Conservation (phyloP, 73 alveolate species). For the Stentor roeselii region DNA sequence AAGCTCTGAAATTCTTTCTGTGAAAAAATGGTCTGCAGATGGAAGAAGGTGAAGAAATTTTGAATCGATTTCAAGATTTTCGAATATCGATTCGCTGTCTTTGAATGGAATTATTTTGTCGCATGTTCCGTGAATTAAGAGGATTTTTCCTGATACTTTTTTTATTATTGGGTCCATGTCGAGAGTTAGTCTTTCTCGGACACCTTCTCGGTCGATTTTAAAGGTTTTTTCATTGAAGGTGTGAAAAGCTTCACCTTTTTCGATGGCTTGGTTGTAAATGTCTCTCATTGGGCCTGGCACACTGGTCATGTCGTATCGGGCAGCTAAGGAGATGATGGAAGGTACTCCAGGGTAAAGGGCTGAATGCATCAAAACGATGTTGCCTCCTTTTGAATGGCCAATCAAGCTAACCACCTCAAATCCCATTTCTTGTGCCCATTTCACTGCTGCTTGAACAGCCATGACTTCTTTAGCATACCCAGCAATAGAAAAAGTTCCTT, state of each 20-base stretch:
- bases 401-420: neutral
- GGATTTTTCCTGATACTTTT: neutral
- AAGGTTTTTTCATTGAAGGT: neutral
- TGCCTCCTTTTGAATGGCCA: conserved; percentile 13
- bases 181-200: neutral
- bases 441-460: neutral
- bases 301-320: neutral
- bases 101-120: neutral
- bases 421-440: neutral
- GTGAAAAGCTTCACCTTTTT: neutral
- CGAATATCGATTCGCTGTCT: too few species aligned
- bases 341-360: neutral
- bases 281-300: neutral
- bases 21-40: too few species aligned
- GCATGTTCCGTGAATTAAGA: neutral
- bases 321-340: neutral
- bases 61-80: too few species aligned
- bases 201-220: neutral
- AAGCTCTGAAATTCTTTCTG: too few species aligned
- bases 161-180: neutral
- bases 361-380: neutral
- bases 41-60: too few species aligned
- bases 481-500: conserved; percentile 5
- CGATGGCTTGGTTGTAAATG: neutral
- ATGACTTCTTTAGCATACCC: neutral